phyloP scores from a whole-genome alignment of 148 eudicot genomes.

The Fagopyrum esculentum region DNA sequence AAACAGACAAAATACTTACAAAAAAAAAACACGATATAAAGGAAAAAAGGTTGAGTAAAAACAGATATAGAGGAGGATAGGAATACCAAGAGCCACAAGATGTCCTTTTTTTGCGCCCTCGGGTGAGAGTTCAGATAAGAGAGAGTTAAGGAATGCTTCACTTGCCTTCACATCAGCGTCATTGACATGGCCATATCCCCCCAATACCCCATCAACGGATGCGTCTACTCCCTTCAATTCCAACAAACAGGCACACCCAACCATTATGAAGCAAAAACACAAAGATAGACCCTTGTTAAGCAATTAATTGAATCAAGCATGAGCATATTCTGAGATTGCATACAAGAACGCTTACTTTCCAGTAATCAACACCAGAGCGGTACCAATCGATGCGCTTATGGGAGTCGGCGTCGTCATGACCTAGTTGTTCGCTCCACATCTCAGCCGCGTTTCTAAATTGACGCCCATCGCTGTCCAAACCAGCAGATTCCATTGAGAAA shows the following conservation, averaged over 20 bases:
- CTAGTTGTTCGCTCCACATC: constrained; percentile 95
- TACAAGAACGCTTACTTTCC: constrained; percentile 46
- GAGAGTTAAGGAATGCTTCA: constrained; percentile 56
- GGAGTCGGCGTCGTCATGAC: constrained; percentile 30
- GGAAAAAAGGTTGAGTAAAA: neutral
- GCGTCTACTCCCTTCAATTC: constrained; percentile 76
- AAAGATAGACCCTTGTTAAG: neutral
- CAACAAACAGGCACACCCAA: constrained; percentile 9
- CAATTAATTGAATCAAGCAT: neutral
- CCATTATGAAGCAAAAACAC: neutral
- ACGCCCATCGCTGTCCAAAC: constrained; percentile 69
- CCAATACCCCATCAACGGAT: constrained; percentile 83
- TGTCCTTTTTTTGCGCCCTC: constrained; percentile 34
- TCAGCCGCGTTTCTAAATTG: constrained; percentile 63
- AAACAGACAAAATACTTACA: neutral
- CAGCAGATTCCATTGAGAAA: constrained; percentile 48
- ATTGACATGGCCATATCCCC: constrained; percentile 75
- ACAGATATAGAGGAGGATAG: neutral
- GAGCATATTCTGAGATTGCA: neutral
- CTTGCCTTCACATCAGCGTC: constrained; percentile 70
- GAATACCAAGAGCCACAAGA: constrained; percentile 75
- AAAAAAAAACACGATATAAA: too few relatives aligned
- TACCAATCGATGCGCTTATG: constrained; percentile 67
- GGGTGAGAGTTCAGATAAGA: constrained; percentile 37
- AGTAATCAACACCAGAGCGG: constrained; percentile 62